These are phyloP conservation scores for Malassezia sp. DNA, from an alignment of 1,284 basidiomycete species.

Conservation along the genomic window DNA sequence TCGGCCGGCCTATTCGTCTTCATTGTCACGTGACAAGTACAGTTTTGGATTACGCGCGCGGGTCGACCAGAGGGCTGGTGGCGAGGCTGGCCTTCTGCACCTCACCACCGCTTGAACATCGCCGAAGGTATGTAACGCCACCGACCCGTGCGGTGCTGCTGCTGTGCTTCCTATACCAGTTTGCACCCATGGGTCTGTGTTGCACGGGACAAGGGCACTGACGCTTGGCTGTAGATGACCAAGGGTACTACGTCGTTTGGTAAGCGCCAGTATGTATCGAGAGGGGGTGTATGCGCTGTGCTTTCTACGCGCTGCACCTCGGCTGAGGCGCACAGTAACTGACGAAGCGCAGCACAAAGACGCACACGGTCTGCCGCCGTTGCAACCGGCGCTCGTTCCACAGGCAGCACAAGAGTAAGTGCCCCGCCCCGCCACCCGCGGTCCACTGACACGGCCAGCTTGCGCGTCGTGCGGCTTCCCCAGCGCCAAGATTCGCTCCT, in stretches of 20 bases:
- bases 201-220: too few relatives aligned
- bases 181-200: too few relatives aligned
- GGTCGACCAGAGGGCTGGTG: neutral
- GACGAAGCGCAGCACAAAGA: conserved; percentile 72
- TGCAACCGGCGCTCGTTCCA: conserved; percentile 88
- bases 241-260: conserved; percentile 47
- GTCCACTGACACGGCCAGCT: conserved; percentile 50
- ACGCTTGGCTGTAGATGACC: conserved; percentile 25
- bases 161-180: neutral
- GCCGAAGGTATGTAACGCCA: conserved; percentile 14
- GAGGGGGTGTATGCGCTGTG: too few relatives aligned
- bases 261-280: conserved; percentile 47
- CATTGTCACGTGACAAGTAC: conserved; percentile 8
- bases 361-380: conserved; percentile 71
- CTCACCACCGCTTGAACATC: conserved; percentile 12
- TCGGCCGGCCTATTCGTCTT: conserved; percentile 12
- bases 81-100: conserved; percentile 4
- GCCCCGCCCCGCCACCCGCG: neutral
- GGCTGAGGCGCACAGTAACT: neutral
- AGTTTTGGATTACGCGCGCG: conserved; percentile 5
- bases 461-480: conserved; percentile 96
- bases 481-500: conserved; percentile 84
- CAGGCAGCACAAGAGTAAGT: conserved; percentile 78
- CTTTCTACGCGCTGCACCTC: neutral
- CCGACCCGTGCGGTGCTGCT: too few relatives aligned